phyloP scores from a whole-genome alignment of 306 rosid species.

The Gastrolobium villosum region DNA sequence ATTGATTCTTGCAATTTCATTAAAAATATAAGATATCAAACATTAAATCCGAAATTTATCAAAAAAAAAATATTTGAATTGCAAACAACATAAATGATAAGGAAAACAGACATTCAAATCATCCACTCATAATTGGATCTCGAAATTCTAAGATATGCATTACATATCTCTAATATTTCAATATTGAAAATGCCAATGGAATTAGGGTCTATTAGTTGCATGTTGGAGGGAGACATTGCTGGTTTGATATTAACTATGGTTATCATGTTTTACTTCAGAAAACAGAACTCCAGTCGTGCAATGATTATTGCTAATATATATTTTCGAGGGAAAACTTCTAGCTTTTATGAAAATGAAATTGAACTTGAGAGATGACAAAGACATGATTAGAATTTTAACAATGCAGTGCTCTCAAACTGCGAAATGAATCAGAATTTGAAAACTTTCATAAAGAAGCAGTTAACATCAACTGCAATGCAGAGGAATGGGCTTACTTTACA shows the following conservation, averaged over 20 bases:
- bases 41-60: background rate
- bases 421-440: constrained; percentile 23
- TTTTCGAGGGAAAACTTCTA: background rate
- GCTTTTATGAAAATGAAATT: background rate
- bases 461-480: constrained; percentile 33
- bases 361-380: constrained; percentile 13
- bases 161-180: constrained; percentile 6
- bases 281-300: constrained; percentile 16
- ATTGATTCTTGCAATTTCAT: constrained; percentile 30
- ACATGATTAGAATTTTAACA: background rate
- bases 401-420: background rate
- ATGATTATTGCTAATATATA: background rate
- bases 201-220: background rate
- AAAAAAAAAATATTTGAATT: background rate
- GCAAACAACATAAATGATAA: constrained; percentile 4
- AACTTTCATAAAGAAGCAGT: constrained; percentile 29
- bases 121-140: background rate
- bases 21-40: constrained; percentile 6
- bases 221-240: constrained; percentile 10
- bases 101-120: background rate
- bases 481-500: constrained; percentile 75
- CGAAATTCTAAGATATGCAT: background rate
- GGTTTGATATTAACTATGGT: constrained; percentile 1
- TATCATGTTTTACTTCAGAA: background rate
- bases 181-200: constrained; percentile 4